Evolutionary conservation across 805 yeast species (phyloP).

Genomic region (Candida sakaeoensis): DNA sequence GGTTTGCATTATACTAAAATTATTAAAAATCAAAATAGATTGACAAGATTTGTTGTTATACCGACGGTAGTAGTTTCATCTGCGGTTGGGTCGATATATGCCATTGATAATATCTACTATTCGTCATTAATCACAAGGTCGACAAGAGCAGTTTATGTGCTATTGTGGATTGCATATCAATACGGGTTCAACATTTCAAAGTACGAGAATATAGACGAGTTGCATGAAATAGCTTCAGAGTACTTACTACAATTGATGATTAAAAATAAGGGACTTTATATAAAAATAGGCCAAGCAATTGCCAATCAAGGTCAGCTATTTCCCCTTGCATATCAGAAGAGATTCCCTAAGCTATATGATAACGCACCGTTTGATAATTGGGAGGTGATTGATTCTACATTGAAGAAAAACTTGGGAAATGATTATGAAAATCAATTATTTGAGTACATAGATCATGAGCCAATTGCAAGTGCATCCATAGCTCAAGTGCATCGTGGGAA

Average conservation of each 20-base stretch:
- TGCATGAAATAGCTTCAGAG: conserved; percentile 59
- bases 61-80: conserved; percentile 8
- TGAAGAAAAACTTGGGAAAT: conserved; percentile 19
- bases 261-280: conserved; percentile 49
- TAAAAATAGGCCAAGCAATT: conserved; percentile 75
- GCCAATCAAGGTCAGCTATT: conserved; percentile 71
- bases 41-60: neutral
- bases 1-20: neutral
- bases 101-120: conserved; percentile 16
- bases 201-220: conserved; percentile 36
- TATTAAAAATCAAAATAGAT: neutral
- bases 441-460: conserved; percentile 45
- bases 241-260: conserved; percentile 24
- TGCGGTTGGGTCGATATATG: conserved; percentile 11
- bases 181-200: conserved; percentile 47
- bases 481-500: conserved; percentile 65
- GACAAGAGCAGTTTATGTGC: conserved; percentile 43
- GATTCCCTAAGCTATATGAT: conserved; percentile 59
- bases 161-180: conserved; percentile 53
- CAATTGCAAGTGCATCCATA: conserved; percentile 73
- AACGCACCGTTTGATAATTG: conserved; percentile 61
- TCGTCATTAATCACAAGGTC: conserved; percentile 55
- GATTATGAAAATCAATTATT: conserved; percentile 29
- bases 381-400: conserved; percentile 39
- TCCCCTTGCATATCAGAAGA: conserved; percentile 60